Evolutionary conservation across 352 stramenopile species (phyloP).

Genomic region (Pythium oligandrum): DNA sequence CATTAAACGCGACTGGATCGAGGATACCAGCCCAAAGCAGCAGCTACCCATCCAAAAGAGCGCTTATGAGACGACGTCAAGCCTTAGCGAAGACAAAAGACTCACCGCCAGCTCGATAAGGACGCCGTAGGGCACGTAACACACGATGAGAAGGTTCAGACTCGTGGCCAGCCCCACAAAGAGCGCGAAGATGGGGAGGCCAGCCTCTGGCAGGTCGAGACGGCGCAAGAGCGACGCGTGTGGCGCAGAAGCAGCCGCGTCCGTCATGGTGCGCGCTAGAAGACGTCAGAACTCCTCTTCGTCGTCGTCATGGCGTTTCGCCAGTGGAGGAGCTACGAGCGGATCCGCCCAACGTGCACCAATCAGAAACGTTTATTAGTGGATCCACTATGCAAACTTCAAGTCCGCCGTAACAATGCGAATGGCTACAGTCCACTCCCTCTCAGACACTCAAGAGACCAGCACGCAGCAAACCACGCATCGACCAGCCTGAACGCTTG

Average conservation of each 20-base stretch:
- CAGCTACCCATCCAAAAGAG: constrained; percentile 13
- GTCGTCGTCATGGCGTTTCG: too few species aligned
- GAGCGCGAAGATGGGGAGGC: constrained; percentile 16
- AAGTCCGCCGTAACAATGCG: background rate
- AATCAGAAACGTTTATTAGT: constrained; percentile 11
- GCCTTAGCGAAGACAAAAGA: background rate
- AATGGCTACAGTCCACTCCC: too few species aligned
- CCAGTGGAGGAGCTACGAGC: background rate
- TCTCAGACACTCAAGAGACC: constrained; percentile 6
- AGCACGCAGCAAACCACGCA: constrained; percentile 14
- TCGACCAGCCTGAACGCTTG: constrained; percentile 24
- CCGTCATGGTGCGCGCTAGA: background rate
- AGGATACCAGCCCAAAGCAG: constrained; percentile 24
- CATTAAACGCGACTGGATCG: constrained; percentile 37
- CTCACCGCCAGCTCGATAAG: constrained; percentile 19
- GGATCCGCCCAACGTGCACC: constrained; percentile 10
- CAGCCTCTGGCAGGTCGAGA: constrained; percentile 10
- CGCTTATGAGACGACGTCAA: background rate
- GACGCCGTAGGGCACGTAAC: constrained; percentile 22
- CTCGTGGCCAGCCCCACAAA: constrained; percentile 9
- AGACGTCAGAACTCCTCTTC: too few species aligned
- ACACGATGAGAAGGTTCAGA: constrained; percentile 25
- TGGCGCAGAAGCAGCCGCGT: background rate
- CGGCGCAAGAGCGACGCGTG: constrained; percentile 9
- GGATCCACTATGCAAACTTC: constrained; percentile 1